Evolutionary conservation across 805 yeast genomes (phyloP), one percentile per base, ranked within the genome.

Genomic region (Priceomyces haplophilus): DNA sequence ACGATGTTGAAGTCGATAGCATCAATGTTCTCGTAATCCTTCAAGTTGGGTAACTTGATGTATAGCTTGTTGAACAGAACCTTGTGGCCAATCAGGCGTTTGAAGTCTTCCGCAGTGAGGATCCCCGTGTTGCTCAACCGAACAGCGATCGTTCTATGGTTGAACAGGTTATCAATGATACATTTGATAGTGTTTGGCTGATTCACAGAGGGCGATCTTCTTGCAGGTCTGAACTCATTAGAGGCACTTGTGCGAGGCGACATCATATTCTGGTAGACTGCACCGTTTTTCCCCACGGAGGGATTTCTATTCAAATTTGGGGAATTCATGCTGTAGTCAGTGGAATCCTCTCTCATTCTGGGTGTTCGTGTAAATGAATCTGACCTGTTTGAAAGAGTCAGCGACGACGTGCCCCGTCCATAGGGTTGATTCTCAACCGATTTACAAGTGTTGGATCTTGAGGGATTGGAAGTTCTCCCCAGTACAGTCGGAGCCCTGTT

Each of bases 1-100:
- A 45, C 20, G 11, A 54, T 40, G 29, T 58, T 51, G n/a, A 55
- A 47, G 13, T 54, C 55, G 6, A 55, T 45, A 12, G 46, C 44
- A 35, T 66, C 71, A 31, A 66, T 50, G 41, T 57, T 60, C 41
- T 58, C 60, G 44, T 52, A 65, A 29, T 46, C 45, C 4, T 43
- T 55, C 32, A 39, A 42, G 16, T 56, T 51, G 2, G 60, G 58
- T 16, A 61, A 41, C 30, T 54, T 50, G 21, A 66, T 57, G 40
- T 47, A 58, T 35, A 67, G 52, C 24, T 60, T 56, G 23, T 50
- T 54, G 43, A 51, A 64, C 21, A 54, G 53, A 7, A 59, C 43
- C 46, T 58, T 59, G 41, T 48, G 54, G 34, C 52, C 53, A 3
- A 67, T 42, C 18, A 58, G 41, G 1, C 39, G 41, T 46, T 65